Conservation (phyloP, 129 eudicot species). For the Chrysanthemum seticuspe region DNA sequence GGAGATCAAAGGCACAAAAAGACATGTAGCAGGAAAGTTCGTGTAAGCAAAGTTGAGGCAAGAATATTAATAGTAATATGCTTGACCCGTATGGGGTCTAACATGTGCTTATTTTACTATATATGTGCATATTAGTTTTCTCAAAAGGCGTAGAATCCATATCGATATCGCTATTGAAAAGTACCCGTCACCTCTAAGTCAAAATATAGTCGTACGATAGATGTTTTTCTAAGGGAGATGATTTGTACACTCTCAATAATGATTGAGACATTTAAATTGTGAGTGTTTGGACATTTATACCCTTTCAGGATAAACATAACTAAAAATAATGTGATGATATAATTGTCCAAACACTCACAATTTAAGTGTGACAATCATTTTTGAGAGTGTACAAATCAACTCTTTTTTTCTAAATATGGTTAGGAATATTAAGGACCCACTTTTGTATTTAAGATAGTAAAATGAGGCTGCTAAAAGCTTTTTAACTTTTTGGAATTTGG, state of each 20-base stretch:
- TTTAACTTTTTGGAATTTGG: neutral
- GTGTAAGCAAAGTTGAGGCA: neutral
- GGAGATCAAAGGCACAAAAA: conserved; percentile 35
- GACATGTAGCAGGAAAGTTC: conserved; percentile 34
- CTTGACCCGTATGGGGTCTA: conserved; percentile 22
- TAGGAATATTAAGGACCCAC: conserved; percentile 37
- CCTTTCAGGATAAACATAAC: no score
- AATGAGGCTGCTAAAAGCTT: conserved; percentile 28
- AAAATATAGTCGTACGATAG: conserved; percentile 15
- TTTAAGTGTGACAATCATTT: no score
- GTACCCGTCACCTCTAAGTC: conserved; percentile 22
- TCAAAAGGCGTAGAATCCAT: conserved; percentile 8
- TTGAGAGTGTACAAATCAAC: no score
- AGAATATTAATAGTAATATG: conserved; percentile 3
- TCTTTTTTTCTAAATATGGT: conserved; percentile 21
- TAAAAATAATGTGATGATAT: no score
- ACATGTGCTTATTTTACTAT: conserved; percentile 16
- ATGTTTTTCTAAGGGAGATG: conserved; percentile 20
- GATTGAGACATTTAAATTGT: no score
- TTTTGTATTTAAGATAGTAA: conserved; percentile 15
- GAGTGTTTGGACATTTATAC: no score
- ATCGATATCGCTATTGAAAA: conserved; percentile 9
- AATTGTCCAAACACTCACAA: no score
- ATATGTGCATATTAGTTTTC: conserved; percentile 10
- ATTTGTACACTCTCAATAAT: no score